phyloP scores from a whole-genome alignment of 768 basidiomycete species.

The Tulasnella sp. region DNA sequence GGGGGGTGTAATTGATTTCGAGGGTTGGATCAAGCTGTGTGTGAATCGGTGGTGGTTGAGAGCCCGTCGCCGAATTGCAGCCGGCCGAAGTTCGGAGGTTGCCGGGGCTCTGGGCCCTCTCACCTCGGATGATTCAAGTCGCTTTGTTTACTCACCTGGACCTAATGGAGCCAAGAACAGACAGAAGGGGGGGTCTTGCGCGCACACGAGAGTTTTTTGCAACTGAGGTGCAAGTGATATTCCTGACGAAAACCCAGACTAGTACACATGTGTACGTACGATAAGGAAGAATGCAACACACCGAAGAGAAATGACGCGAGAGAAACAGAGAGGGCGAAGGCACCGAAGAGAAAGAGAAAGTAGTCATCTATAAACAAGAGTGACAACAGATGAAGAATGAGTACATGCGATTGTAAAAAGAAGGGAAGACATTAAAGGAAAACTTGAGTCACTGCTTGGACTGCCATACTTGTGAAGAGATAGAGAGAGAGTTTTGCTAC shows the following conservation, averaged over 20 bases:
- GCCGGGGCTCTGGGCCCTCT: too few relatives aligned
- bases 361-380: conserved; percentile 1
- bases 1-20: too few relatives aligned
- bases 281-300: conserved; percentile 3
- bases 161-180: too few relatives aligned
- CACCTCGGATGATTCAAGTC: too few relatives aligned
- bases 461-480: background rate
- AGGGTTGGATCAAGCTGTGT: too few relatives aligned
- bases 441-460: conserved; percentile 1
- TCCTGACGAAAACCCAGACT: background rate
- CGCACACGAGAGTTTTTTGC: too few relatives aligned
- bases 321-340: too few relatives aligned
- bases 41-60: too few relatives aligned
- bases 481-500: background rate
- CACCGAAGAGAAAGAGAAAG: background rate
- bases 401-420: conserved; percentile 5
- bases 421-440: background rate
- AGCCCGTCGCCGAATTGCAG: too few relatives aligned
- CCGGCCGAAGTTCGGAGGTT: too few relatives aligned
- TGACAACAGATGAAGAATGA: background rate
- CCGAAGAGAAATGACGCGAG: background rate
- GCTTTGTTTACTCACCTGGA: too few relatives aligned
- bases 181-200: too few relatives aligned
- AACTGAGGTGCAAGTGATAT: background rate
- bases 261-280: conserved; percentile 19